Base-by-base conservation (phyloP, 164 flowering plant genomes). In the Aristolochia fimbriata region DNA sequence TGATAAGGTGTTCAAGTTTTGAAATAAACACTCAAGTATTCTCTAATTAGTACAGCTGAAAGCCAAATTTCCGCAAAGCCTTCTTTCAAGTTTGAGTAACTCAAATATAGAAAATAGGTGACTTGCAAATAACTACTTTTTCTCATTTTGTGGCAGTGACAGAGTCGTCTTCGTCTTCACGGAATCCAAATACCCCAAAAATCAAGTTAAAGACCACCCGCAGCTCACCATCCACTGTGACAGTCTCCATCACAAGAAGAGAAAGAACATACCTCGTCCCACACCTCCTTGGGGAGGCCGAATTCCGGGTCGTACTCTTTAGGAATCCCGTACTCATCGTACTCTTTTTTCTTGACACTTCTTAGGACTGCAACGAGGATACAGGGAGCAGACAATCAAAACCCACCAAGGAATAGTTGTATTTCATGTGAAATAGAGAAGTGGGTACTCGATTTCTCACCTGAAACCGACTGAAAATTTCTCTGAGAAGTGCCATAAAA, bases 241-340 rank as follows among this genome's bases (percentile, higher is more conserved):
- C 43, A 37, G 12, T 37, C 43, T 37, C 43, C 12, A 37, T 37
- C 12, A 10, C 43, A 37, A 37, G 43, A 37, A 37, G 9, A 37
- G 43, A 37, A 27, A 15, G 24, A 15, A 20, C 24, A 14, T 20
- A 62, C 64, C 49, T 62, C 64, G 33, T 62, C 64, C 64, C 64
- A 62, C 14, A 62, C 55, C 64, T 62, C 64, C 53, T 52, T 41
- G 30, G 57, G 31, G 21, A 62, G 64, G 23, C 64, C 64, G 37
- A 33, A 62, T 2, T 37, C 17, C 15, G 64, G 64, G 49, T 62
- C 64, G 27, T 62, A 62, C 57, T 62, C 57, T 33, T 62, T 33
- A 25, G 64, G 64, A 7, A 62, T 37, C n/a, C 57, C 64, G 50
- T 52, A 41, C 58, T 62, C 64, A 30, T 62, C 64, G 49, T 51